Base-by-base conservation (phyloP, 768 basidiomycete genomes). In the Collybia sordida region DNA sequence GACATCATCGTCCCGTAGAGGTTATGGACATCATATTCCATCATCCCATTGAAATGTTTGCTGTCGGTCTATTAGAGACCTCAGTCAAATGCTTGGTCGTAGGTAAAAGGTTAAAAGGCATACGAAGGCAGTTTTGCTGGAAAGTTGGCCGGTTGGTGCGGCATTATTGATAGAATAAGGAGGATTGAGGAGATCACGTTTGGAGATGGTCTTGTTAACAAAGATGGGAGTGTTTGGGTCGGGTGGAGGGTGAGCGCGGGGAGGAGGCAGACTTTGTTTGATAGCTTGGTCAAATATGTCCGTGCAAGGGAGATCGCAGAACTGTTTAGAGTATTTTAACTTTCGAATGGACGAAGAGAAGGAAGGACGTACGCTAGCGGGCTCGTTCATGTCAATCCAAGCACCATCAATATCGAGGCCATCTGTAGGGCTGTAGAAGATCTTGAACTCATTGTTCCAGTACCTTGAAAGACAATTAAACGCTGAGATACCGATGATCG, bases 351-450 rank as follows among this genome's bases (percentile, higher is more conserved):
- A 7, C 21, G 18, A 9, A 28, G 37, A 28, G 31, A 38, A 18
- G 14, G 15, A 19, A 27, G 21, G 17, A 60, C 78, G 21, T 55
- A 86, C 85, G 51, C 76, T 87, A 3, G 83, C 64, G 5, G 86
- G 86, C 52, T 88, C 86, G 60, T 88, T 87, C 85, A 85, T 86
- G 55, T 86, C 84, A 21, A 87, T 86, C 88, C 86, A 88, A 15
- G 77, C 77, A 8, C 85, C 86, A 53, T 86, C 84, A 24, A 86
- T 86, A 49, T 86, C 81, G 7, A 88, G 52, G 1, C 84, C 84
- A 0, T 64, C 72, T 11, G 70, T 52, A 0, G 80, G 72, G 51
- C 68, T 71, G 60, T 82, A 85, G 64, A 88, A 85, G 6, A 68
- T 42, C 23, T 69, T 51, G 62, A 85, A 86, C 52, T 87, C 84